Percentiles rank a stretch among this genome's conserved stretches.
phyloP scores from a whole-genome alignment of 2,329 filamentous ascomycete species.

The Xylariaceae sp. region DNA sequence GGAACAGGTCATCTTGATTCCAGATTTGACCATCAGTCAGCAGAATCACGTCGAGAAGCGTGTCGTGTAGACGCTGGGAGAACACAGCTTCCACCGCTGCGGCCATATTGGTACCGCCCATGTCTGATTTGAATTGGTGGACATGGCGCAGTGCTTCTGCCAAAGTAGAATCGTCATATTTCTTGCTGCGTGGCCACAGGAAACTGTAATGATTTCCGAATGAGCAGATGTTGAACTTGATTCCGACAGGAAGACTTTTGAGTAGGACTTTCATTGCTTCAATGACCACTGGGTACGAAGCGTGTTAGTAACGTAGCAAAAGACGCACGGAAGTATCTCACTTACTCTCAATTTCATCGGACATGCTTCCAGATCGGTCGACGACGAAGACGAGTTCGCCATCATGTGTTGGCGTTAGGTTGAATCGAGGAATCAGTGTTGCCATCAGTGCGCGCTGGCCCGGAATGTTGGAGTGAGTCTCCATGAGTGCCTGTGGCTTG shows the following conservation, averaged over 20 bases:
- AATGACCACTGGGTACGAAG: constrained; percentile 5
- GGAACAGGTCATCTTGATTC: constrained; percentile 8
- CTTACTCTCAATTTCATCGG: constrained; percentile 2
- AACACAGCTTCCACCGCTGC: constrained; percentile 6
- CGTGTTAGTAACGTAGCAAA: not conserved
- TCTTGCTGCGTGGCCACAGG: constrained; percentile 13
- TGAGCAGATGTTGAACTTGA: constrained; percentile 17
- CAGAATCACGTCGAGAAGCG: constrained; percentile 12
- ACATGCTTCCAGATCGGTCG: constrained; percentile 17
- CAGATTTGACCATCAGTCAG: constrained; percentile 16
- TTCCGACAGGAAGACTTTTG: constrained; percentile 14
- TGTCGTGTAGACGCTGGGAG: constrained; percentile 5
- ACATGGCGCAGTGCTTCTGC: constrained; percentile 10
- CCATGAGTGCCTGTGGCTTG: constrained; percentile 13
- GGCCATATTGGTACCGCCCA: constrained; percentile 12
- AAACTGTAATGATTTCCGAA: constrained; percentile 12
- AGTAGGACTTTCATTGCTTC: constrained; percentile 13
- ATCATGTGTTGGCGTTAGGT: not conserved
- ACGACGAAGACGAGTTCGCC: constrained; percentile 18
- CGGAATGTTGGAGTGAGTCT: constrained; percentile 13
- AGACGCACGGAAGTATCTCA: not conserved
- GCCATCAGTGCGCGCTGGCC: constrained; percentile 16
- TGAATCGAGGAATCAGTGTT: constrained; percentile 16
- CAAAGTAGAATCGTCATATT: constrained; percentile 8
- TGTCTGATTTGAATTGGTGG: not conserved